Conservation (phyloP, 2,329 filamentous ascomycete genomes). For the Teratosphaeria nubilosa region DNA sequence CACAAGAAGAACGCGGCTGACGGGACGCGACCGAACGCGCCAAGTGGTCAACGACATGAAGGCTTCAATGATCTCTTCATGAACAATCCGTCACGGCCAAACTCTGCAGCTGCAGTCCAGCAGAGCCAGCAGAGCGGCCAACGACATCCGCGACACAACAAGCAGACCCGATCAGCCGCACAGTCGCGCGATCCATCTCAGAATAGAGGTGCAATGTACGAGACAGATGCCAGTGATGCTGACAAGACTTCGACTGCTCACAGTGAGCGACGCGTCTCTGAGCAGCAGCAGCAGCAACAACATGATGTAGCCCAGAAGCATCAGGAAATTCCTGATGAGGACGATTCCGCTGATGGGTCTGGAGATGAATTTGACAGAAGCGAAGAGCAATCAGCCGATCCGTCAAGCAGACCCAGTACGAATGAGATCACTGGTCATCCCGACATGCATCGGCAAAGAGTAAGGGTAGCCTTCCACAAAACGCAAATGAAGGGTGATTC, state of each 20-base stretch:
- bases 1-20: not conserved
- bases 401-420: not conserved
- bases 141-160: not conserved
- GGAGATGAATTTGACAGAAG: not conserved
- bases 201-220: constrained; percentile 16
- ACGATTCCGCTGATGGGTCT: not conserved
- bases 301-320: not conserved
- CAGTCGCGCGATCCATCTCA: not conserved
- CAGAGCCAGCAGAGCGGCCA: not conserved
- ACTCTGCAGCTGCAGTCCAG: not conserved
- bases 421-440: not conserved
- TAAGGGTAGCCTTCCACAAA: not conserved
- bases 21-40: not conserved
- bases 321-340: not conserved
- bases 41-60: not conserved
- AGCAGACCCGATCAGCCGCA: not conserved
- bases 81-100: not conserved
- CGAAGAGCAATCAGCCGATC: not conserved
- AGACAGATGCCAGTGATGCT: constrained; percentile 29
- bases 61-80: not conserved
- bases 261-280: not conserved
- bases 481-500: constrained; percentile 10
- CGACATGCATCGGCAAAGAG: not conserved
- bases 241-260: constrained; percentile 23
- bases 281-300: not conserved